Base-by-base conservation (phyloP, 257 asterid genomes). In the Jaltomata sinuosa region DNA sequence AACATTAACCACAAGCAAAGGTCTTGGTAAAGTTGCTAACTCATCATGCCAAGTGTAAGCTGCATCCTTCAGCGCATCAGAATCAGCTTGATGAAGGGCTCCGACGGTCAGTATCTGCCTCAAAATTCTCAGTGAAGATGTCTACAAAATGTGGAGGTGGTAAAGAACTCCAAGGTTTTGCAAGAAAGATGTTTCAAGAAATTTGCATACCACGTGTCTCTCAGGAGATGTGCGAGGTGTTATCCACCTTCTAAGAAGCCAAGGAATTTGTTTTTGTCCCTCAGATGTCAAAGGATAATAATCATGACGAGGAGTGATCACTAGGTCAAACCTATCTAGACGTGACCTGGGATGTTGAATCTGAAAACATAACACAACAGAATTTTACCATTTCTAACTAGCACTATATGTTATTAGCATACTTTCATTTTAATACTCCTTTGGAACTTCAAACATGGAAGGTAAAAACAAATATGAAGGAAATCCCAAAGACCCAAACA, bases 321-420 rank as follows among this genome's bases (percentile, higher is more conserved):
- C 95, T 54, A 95, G 90, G 88, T 95, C 98, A 91, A 95, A 95
- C 88, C 97, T 90, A 85, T 89, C 84, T 22, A 95, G 91, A 77
- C 86, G 90, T 87, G 97, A 90, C 86, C 99, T 92, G 25, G 99
- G 99, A 88, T 95, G 99, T 82, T 95, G 99, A 84, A 95, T 90
- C 98, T 95, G 93, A 84, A 85, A 91, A 69, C 74, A 89, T 54
- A 80, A 79, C 14, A 53, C 36, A 64, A 55, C 67, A 76, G 64
- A 80, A 64, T 72, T 83, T 69, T 69, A 83, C 84, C 76, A 84
- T 34, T 49, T 49, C 9, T 82, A 86, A 83, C 53, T 29, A 38
- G 59, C 83, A 54, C 25, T 36, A 31, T 11, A 71, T 47, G 72
- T 54, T 19, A 69, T 77, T 50, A 72, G 36, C 83, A 54, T 2